Base-by-base conservation (phyloP, 2,329 filamentous ascomycete genomes). In the Botrytis cinerea region DNA sequence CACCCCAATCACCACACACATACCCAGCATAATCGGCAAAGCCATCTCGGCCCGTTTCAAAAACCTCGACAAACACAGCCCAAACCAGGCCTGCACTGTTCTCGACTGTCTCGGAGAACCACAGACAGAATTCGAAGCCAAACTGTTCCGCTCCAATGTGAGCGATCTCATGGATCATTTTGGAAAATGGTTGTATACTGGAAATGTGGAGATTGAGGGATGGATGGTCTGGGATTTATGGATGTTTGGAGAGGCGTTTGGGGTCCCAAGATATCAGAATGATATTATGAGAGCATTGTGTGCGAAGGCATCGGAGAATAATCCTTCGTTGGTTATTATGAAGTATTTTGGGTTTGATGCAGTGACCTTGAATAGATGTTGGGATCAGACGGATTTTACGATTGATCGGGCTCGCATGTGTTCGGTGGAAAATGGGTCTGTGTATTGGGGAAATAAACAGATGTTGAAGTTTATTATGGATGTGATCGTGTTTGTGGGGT, bases 391-490 rank as follows among this genome's bases (percentile, higher is more conserved):
- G 6, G 10, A 48, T 12, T 40, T 51, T 22, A 35, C 25, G 14
- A 10, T 1, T 12, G 43, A 69, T 57, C 5, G 20, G 22, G 25
- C 25, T 3, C 66, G n/a, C n/a, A 40, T 22, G 20, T 51, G 66
- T n/a, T 40, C 14, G 25, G 38, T 69, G 1, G 66, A 48, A 35
- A 14, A 4, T 7, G 45, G 51, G 9, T 5, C 32, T 3, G 45
- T 73, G 28, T 45, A 73, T 60, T 67, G 60, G 72, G 72, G 28
- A 1, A 63, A 74, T 43, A 72, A 72, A 28, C 32, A 68, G 25
- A 74, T 74, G 73, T 28, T 74, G 20, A 67, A 68, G 25, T 74
- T 74, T n/a, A 12, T 72, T 18, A 54, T 74, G 40, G 73, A 74
- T 61, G 38, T 72, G 18, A 48, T 68, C 20, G 69, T 66, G 66